phyloP scores from a whole-genome alignment of 2,329 filamentous ascomycete genomes.

The Cladosporium cucumerinum region DNA sequence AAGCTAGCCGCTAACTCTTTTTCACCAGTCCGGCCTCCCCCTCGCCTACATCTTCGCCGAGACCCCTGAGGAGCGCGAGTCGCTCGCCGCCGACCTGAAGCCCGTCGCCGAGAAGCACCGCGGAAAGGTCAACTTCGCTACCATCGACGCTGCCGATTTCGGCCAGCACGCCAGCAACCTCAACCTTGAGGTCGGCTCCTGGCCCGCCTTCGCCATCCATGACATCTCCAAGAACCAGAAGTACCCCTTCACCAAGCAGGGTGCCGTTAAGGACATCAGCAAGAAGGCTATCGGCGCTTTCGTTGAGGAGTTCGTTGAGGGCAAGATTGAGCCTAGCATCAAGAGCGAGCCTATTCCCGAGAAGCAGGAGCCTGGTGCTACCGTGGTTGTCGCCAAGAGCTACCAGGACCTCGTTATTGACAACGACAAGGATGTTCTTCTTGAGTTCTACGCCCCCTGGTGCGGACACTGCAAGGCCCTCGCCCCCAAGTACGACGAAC shows the following conservation, averaged over 20 bases:
- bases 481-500: conserved; percentile 65
- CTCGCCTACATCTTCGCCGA: conserved; percentile 98
- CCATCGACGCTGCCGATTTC: conserved; percentile 90
- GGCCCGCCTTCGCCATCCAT: conserved; percentile 97
- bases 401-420: conserved; percentile 91
- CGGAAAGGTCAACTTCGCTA: conserved; percentile 95
- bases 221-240: conserved; percentile 94
- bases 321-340: conserved; percentile 92
- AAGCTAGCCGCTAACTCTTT: background rate
- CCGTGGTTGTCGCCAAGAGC: conserved; percentile 85
- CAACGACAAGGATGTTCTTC: conserved; percentile 90
- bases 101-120: conserved; percentile 86
- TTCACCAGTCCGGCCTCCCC: conserved; percentile 69
- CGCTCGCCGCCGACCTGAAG: conserved; percentile 74
- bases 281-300: conserved; percentile 72
- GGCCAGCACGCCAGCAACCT: conserved; percentile 95
- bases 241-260: conserved; percentile 68
- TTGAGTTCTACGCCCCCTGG: conserved; percentile 97
- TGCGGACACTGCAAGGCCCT: conserved; percentile 69
- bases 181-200: conserved; percentile 92
- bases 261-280: conserved; percentile 76
- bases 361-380: conserved; percentile 84
- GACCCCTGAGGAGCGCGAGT: conserved; percentile 80
- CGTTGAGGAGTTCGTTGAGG: conserved; percentile 77
- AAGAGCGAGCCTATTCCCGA: conserved; percentile 98